Evolutionary conservation across 2,329 filamentous ascomycete genomes (phyloP), one percentile per base, ranked within the genome.

Genomic region (Aspergillus sojae): DNA sequence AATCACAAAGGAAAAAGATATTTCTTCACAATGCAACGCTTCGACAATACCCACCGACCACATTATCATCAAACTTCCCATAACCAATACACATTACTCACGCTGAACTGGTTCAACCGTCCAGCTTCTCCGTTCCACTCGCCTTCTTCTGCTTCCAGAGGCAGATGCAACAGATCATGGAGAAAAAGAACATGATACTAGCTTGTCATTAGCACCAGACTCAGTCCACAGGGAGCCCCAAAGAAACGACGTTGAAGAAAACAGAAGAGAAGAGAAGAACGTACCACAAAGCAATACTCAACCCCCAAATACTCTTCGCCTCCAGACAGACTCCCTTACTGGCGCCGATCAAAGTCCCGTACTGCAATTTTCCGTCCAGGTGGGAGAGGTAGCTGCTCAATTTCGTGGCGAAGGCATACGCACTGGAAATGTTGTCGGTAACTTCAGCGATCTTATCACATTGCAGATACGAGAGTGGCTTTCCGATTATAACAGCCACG

Each of bases 231-330:
- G 28, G 61, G n/a, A 52, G 21, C 10, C 19, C 12, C 14, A 52
- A 23, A 23, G 9, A 6, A 28, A 43, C 23, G 28, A n/a, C 19
- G 34, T 7, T 12, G 45, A 52, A 53, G 4, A 12, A 21, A 60
- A 43, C 14, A 28, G 23, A 21, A 23, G 19, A 56, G 7, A 4
- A 9, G 61, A 43, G 9, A 21, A 50, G n/a, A 16, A 82, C 83
- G 74, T 74, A 88, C 85, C 85, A 93, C 57, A 96, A 85, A 5
- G 89, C 89, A 77, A 97, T 94, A 76, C 88, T 87, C 64, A 97
- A 79, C 1, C 93, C 93, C 94, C 93, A 97, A 68, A 95, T 87
- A 19, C 91, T 87, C 84, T 96, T 96, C 77, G 93, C 88, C 82
- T 95, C 89, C 72, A 89, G 88, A 81, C 94, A 97, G 61, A 91